Percentiles rank a stretch among this genome's conserved stretches.
These are phyloP conservation scores for Tylopilus subfusipes DNA, from an alignment of 768 basidiomycete genomes.

Conservation along the genomic window DNA sequence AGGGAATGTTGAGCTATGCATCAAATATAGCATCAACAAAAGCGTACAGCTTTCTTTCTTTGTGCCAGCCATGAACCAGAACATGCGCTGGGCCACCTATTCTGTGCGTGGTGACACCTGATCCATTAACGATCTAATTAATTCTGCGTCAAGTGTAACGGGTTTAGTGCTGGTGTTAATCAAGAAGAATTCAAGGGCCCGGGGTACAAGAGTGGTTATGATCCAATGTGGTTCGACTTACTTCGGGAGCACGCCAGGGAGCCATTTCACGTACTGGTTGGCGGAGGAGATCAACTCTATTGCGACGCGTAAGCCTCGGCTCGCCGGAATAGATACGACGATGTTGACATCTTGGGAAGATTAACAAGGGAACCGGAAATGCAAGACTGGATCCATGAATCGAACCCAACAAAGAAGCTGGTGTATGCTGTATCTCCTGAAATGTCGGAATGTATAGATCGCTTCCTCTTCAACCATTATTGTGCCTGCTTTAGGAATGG, in stretches of 20 bases:
- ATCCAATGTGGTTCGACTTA: slow-evolving; percentile 94
- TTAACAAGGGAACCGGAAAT: slow-evolving; percentile 85
- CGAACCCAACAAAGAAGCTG: slow-evolving; percentile 59
- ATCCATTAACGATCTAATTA: background rate
- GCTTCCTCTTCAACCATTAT: slow-evolving; percentile 90
- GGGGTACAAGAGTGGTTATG: slow-evolving; percentile 77
- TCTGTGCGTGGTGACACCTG: slow-evolving; percentile 49
- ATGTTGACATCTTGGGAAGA: slow-evolving; percentile 32
- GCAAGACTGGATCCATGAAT: slow-evolving; percentile 74
- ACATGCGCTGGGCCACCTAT: slow-evolving; percentile 89
- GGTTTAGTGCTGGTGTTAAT: slow-evolving; percentile 86
- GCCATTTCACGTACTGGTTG: slow-evolving; percentile 90
- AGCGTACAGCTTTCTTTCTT: slow-evolving; percentile 76
- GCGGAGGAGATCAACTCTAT: slow-evolving; percentile 92
- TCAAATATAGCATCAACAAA: slow-evolving; percentile 79
- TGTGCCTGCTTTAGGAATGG: slow-evolving; percentile 82
- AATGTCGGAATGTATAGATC: slow-evolving; percentile 72
- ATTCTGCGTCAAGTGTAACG: slow-evolving; percentile 60
- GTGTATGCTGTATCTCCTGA: slow-evolving; percentile 61
- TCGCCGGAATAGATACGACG: background rate
- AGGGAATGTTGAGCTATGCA: slow-evolving; percentile 61
- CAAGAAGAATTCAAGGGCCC: slow-evolving; percentile 81
- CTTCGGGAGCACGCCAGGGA: slow-evolving; percentile 71
- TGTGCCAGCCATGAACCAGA: slow-evolving; percentile 75
- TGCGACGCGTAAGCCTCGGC: slow-evolving; percentile 60